Conservation (phyloP, 2,329 filamentous ascomycete species). For the Colletotrichum sublineola region DNA sequence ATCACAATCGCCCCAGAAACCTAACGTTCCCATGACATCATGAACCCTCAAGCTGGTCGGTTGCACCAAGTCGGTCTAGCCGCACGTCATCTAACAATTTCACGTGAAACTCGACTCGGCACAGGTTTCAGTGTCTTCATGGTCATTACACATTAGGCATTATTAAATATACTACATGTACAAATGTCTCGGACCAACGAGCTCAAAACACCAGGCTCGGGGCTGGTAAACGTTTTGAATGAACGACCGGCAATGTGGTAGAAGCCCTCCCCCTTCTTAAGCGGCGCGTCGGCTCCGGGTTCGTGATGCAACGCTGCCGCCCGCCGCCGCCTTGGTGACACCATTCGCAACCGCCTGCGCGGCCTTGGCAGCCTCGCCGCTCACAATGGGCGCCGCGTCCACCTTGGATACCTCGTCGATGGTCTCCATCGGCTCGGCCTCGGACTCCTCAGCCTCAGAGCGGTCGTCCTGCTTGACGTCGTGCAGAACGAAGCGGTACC, state of each 20-base stretch:
- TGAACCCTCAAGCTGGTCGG: neutral
- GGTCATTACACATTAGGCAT: constrained; percentile 27
- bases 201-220: neutral
- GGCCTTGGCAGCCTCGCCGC: constrained; percentile 13
- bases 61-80: neutral
- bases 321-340: constrained; percentile 14
- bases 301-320: constrained; percentile 1
- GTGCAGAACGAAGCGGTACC: constrained; percentile 64
- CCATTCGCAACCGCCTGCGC: constrained; percentile 25
- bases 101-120: neutral
- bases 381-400: constrained; percentile 16
- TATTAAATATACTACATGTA: constrained; percentile 22
- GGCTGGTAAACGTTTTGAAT: no score
- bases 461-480: constrained; percentile 68
- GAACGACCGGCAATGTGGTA: no score
- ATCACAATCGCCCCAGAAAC: neutral
- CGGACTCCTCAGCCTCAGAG: constrained; percentile 67
- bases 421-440: constrained; percentile 51
- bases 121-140: neutral
- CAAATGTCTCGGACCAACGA: neutral
- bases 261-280: neutral
- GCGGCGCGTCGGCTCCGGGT: constrained; percentile 34
- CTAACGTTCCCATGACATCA: constrained; percentile 2
- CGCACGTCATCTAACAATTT: neutral
- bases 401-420: constrained; percentile 39